Evolutionary conservation across 2,329 filamentous ascomycete species (phyloP).

Genomic region (Colletotrichum gigasporum): DNA sequence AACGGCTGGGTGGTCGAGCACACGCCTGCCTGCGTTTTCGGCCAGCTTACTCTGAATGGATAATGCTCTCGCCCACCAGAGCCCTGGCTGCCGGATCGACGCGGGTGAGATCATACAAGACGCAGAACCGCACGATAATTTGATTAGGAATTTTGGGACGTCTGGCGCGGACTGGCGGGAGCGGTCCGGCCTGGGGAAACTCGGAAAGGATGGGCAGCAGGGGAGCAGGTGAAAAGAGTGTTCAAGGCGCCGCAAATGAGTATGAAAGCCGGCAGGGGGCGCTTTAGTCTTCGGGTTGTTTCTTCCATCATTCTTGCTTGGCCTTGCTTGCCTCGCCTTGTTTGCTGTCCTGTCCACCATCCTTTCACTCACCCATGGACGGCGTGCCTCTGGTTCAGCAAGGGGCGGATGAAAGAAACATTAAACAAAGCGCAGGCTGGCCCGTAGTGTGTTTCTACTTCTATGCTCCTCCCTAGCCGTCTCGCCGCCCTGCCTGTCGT

Average conservation of each 20-base stretch:
- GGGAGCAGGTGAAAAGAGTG: conserved; percentile 1
- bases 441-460: background rate
- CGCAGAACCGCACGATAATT: conserved; percentile 17
- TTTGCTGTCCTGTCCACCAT: background rate
- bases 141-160: background rate
- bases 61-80: background rate
- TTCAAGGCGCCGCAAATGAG: background rate
- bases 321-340: conserved; percentile 1
- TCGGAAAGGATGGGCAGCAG: conserved; percentile 12
- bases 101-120: background rate
- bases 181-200: conserved; percentile 26
- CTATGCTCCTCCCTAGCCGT: background rate
- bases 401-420: background rate
- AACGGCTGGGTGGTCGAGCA: too few species aligned
- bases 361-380: conserved; percentile 1
- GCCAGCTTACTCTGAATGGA: background rate
- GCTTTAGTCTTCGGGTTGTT: background rate
- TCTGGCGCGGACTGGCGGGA: conserved; percentile 19
- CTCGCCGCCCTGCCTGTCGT: conserved; percentile 3
- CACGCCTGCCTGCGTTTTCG: background rate
- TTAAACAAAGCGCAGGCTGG: conserved; percentile 5
- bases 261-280: conserved; percentile 12
- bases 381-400: background rate
- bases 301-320: conserved; percentile 9
- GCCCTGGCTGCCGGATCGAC: background rate